These are phyloP conservation scores for Tulasnella sp. DNA, from an alignment of 768 basidiomycete genomes.

Conservation along the genomic window DNA sequence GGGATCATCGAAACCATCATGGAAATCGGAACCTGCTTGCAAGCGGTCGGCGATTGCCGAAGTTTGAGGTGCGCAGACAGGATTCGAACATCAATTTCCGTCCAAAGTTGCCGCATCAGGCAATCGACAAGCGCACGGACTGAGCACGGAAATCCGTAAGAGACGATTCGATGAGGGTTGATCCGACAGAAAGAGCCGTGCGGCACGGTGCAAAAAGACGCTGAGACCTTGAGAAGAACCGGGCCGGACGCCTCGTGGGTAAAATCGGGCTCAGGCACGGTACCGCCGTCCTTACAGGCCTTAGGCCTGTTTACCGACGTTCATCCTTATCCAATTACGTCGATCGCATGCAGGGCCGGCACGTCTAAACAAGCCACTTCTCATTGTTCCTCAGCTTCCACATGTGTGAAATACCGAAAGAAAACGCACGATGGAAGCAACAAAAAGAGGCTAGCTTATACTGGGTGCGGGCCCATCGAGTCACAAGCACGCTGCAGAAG, in stretches of 20 bases:
- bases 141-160: background rate
- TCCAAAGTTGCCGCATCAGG: background rate
- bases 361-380: background rate
- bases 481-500: background rate
- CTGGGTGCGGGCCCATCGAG: background rate
- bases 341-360: background rate
- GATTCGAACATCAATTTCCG: too few relatives aligned
- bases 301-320: background rate
- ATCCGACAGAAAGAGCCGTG: background rate
- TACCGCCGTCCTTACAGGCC: background rate
- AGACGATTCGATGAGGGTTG: background rate
- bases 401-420: background rate
- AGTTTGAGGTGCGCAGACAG: too few relatives aligned
- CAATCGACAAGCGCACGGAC: background rate
- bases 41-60: too few relatives aligned
- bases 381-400: background rate
- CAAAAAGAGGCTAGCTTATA: background rate
- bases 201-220: background rate
- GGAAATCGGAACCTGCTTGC: too few relatives aligned
- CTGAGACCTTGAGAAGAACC: background rate
- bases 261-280: background rate
- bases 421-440: background rate
- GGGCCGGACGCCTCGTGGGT: background rate
- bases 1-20: too few relatives aligned
- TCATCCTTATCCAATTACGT: background rate